Evolutionary conservation across 2,329 filamentous ascomycete species (phyloP), one percentile per base, ranked within the genome.

Genomic region (Stachybotrys echinatus): DNA sequence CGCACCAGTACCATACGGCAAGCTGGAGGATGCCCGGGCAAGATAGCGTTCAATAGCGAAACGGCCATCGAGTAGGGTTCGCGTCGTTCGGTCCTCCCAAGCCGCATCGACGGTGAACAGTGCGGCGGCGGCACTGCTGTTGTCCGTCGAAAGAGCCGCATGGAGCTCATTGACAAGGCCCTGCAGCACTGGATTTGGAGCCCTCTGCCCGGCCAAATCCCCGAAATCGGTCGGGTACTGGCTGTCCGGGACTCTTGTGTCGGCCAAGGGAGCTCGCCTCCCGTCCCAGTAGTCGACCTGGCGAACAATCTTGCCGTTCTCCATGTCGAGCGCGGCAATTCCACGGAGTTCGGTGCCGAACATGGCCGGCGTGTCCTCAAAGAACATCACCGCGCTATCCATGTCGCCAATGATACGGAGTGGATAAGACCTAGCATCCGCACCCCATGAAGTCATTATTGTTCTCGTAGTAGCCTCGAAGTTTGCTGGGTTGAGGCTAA

Each of bases 231-330:
- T 19, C 27, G 47, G 37, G 34, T 48, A 43, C 5, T 48, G 47
- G 23, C 21, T 38, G 3, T 27, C 21, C 27, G 47, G 47, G 38
- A 43, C n/a, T 23, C 38, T 48, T 17, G 19, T 48, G 12, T 27
- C 23, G 27, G 47, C 47, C 38, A 48, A 21, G 5, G 34, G 21
- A 48, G 47, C 7, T 48, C 47, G 47, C 12, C 47, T 19, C 23
- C 47, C 47, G 47, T 48, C 47, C 47, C 37, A 48, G 21, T 42
- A 48, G 47, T 48, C 47, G 20, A 48, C 47, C 38, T 48, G 47
- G 10, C 47, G 47, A 31, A 48, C 19, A 8, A 48, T 38, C 37
- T 48, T 48, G 18, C 20, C 20, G 27, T 48, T 48, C 34, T 48
- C 46, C 46, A 48, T 48, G 38, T 48, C 38, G 21, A 48, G 20